phyloP scores from a whole-genome alignment of 139 green algal species.

The Chlamydomonas schloesseri region DNA sequence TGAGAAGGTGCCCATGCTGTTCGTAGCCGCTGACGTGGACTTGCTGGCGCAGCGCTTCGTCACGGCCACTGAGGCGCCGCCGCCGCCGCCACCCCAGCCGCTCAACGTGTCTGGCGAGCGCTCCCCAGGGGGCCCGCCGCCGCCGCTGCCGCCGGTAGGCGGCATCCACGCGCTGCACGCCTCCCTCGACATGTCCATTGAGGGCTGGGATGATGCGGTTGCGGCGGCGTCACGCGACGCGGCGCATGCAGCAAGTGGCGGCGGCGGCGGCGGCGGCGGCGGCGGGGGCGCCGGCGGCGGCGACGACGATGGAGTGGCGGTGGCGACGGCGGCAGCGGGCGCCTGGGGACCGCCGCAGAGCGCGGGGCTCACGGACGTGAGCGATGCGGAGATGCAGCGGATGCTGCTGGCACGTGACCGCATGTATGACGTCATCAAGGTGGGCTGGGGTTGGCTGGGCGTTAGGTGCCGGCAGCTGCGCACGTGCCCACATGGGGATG shows the following conservation, averaged over 20 bases:
- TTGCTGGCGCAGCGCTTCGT: not conserved
- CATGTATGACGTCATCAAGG: not conserved
- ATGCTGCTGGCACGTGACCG: slow-evolving; percentile 23
- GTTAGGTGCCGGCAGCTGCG: too few relatives aligned
- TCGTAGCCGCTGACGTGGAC: not conserved
- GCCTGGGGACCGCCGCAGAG: too few relatives aligned
- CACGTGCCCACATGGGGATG: too few relatives aligned
- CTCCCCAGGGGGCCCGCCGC: too few relatives aligned
- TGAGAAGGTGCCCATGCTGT: not conserved
- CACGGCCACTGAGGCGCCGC: too few relatives aligned
- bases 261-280: not conserved
- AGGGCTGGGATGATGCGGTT: not conserved
- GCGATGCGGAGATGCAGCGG: slow-evolving; percentile 13
- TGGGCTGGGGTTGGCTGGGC: too few relatives aligned
- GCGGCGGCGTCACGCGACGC: not conserved
- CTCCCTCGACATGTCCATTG: too few relatives aligned
- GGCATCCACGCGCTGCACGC: too few relatives aligned
- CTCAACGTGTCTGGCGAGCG: too few relatives aligned
- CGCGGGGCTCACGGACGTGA: not conserved
- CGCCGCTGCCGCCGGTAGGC: not conserved
- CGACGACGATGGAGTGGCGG: not conserved
- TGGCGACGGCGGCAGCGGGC: not conserved
- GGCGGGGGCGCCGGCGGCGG: not conserved
- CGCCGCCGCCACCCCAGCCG: too few relatives aligned
- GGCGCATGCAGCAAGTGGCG: not conserved